Evolutionary conservation across 1,284 basidiomycete species (phyloP).

Genomic region (Malassezia pachydermatis): DNA sequence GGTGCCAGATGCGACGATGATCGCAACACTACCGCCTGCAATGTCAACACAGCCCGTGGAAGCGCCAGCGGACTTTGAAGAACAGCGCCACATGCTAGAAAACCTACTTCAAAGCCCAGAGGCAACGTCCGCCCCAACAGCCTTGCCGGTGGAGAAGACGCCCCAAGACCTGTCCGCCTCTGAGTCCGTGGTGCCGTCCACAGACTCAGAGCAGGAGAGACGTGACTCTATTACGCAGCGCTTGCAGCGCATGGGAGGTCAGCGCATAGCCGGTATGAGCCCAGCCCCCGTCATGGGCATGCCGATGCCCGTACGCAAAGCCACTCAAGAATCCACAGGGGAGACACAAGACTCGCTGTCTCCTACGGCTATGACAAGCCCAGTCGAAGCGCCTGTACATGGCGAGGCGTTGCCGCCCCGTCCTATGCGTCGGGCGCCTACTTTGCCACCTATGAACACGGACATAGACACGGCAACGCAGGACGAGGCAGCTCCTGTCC

Average conservation of each 20-base stretch:
- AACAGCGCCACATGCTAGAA: conserved; percentile 7
- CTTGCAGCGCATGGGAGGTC: conserved; percentile 10
- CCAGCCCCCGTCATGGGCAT: not conserved
- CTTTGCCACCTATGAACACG: no score
- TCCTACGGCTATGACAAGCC: no score
- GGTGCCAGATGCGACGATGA: no score
- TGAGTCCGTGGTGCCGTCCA: not conserved
- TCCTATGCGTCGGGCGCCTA: not conserved
- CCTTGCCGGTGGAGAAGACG: not conserved
- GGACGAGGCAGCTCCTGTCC: no score
- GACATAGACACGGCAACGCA: no score
- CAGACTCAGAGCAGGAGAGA: conserved; percentile 1
- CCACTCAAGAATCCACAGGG: not conserved
- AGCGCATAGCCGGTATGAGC: conserved; percentile 4
- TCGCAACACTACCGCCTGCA: no score
- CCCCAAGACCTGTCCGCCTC: not conserved
- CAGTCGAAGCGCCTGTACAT: not conserved
- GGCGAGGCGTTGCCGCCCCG: not conserved
- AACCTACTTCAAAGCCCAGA: conserved; percentile 2
- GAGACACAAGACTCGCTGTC: not conserved
- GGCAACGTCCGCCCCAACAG: not conserved
- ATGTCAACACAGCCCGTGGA: no score
- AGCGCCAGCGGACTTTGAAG: not conserved
- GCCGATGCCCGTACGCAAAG: not conserved
- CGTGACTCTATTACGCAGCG: conserved; percentile 5